Base-by-base conservation (phyloP, 352 stramenopile species). In the Globisporangium acanthophoron region DNA sequence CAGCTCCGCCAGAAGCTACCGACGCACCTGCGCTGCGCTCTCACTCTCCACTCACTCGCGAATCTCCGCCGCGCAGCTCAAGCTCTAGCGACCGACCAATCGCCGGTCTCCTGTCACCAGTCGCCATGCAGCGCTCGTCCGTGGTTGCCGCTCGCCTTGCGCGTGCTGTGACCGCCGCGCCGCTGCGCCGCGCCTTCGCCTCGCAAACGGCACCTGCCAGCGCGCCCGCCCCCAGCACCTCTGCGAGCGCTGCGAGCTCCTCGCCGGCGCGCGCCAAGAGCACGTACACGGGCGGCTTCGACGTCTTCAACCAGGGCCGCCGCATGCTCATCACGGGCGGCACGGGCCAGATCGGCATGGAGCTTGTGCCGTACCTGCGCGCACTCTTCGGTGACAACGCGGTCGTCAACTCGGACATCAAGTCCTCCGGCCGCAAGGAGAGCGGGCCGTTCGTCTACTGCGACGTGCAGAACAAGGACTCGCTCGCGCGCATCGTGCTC, bases 391-490 rank as follows among this genome's bases (percentile, higher is more conserved):
- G 81, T 58, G 44, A 64, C 29, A 54, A 89, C 29, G 56, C 74
- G n/a, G 60, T 93, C 51, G 74, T 93, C 29, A 93, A 90, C 71
- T 93, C 84, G 61, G 84, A 93, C 67, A 89, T 93, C 63, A 88
- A 89, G 54, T 64, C 79, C 16, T 66, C 74, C 6, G 76, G 74
- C 13, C 53, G 65, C 9, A 73, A 77, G n/a, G 82, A 90, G 52
- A 64, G 54, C 37, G 66, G 72, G 8, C 64, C 67, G 29, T 93
- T 93, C 59, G 79, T 87, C 40, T 93, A 93, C 71, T 93, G 84
- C 63, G 80, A 93, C 58, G 84, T 93, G 46, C 73, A 87, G 61
- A 84, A 91, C 72, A 68, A 69, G 44, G 78, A 89, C 53, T 74
- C 69, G 21, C 71, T 97, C 27, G 77, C 74, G 27, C 85, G 88